phyloP scores from a whole-genome alignment of 1,139 yeast species.

The Geotrichum citri-aurantii region DNA sequence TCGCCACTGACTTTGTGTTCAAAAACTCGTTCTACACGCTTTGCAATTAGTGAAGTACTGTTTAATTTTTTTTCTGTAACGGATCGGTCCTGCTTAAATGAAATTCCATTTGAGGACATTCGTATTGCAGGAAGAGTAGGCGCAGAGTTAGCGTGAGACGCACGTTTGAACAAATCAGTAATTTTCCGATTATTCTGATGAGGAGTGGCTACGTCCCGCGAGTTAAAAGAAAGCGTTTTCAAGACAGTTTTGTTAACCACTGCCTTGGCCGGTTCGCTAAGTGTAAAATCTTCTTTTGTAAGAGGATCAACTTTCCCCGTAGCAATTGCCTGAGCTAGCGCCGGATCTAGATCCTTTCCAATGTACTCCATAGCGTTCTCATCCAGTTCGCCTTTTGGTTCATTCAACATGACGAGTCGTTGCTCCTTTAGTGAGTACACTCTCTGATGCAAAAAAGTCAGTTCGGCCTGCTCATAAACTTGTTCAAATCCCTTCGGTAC shows the following conservation, averaged over 20 bases:
- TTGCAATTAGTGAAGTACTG: neutral
- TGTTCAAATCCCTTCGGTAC: conserved; percentile 55
- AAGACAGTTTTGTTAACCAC: neutral
- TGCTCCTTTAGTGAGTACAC: conserved; percentile 64
- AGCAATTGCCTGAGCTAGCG: conserved; percentile 53
- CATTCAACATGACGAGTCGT: conserved; percentile 52
- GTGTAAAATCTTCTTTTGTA: conserved; percentile 38
- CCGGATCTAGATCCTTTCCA: conserved; percentile 47
- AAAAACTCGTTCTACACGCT: neutral
- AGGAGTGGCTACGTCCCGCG: neutral
- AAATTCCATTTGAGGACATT: neutral
- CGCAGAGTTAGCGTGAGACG: conserved; percentile 7
- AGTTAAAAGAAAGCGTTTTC: neutral
- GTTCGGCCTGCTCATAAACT: conserved; percentile 60
- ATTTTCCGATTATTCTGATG: conserved; percentile 1
- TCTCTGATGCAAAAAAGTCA: conserved; percentile 81
- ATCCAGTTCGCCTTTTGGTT: conserved; percentile 39
- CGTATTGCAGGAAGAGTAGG: neutral
- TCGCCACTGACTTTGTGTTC: neutral
- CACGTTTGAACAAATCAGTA: conserved; percentile 10
- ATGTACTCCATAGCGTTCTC: conserved; percentile 52
- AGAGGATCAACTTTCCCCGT: conserved; percentile 63
- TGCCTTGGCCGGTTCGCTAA: neutral
- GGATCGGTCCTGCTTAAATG: neutral
- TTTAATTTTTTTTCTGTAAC: neutral